Evolutionary conservation across 768 basidiomycete species (phyloP).

Genomic region (Phaffia australis): DNA sequence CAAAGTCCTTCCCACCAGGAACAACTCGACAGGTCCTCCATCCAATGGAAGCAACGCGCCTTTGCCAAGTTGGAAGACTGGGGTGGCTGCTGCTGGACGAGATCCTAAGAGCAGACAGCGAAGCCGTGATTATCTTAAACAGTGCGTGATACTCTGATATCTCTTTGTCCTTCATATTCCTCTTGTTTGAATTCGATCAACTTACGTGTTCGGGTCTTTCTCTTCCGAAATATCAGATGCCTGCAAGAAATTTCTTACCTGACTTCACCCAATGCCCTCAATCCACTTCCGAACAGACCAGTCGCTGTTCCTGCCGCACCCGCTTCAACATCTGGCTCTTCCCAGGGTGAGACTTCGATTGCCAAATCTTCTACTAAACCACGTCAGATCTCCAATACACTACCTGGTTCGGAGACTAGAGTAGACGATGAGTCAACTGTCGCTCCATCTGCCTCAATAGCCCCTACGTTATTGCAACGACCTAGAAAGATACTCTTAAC

Average conservation of each 20-base stretch:
- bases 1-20: not conserved
- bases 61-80: constrained; percentile 40
- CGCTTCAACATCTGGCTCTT: not conserved
- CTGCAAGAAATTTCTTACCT: constrained; percentile 96
- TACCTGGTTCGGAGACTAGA: constrained; percentile 8
- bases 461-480: constrained; percentile 9
- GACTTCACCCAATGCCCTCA: constrained; percentile 93
- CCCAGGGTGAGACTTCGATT: not conserved
- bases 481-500: constrained; percentile 17
- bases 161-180: constrained; percentile 14
- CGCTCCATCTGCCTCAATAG: not conserved
- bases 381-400: not conserved
- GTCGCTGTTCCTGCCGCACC: constrained; percentile 27
- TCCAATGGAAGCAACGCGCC: constrained; percentile 14
- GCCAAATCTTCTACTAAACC: not conserved
- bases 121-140: constrained; percentile 93
- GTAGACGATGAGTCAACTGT: not conserved
- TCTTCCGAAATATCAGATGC: constrained; percentile 48
- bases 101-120: constrained; percentile 93
- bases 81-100: constrained; percentile 63
- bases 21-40: not conserved
- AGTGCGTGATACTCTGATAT: constrained; percentile 46
- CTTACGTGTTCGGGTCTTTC: not conserved
- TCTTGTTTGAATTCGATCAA: constrained; percentile 22
- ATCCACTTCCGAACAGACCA: constrained; percentile 82